A percentile compares a stretch with the other conserved stretches of the same genome.
Evolutionary conservation across 164 flowering plant species (phyloP).

Genomic region (Nymphaea colorata): DNA sequence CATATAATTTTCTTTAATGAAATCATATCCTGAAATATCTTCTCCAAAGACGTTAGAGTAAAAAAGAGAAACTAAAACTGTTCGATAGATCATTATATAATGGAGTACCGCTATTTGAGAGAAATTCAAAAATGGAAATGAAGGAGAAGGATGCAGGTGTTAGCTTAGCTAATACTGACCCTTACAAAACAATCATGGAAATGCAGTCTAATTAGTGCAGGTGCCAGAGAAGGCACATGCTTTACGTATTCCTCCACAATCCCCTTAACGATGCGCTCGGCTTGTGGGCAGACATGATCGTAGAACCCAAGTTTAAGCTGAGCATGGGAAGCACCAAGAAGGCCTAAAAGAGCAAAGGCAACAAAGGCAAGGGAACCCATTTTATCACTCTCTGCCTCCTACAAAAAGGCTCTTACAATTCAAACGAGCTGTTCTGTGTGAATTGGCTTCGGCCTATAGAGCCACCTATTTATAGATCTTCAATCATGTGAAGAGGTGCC

Average conservation of each 20-base stretch:
- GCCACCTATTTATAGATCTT: not conserved
- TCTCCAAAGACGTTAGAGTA: too few species aligned
- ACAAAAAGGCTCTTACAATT: not conserved
- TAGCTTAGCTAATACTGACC: conserved; percentile 19
- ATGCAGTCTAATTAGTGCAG: conserved; percentile 53
- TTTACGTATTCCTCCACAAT: conserved; percentile 44
- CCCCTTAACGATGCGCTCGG: conserved; percentile 48
- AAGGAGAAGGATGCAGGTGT: too few species aligned
- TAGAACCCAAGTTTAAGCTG: conserved; percentile 44
- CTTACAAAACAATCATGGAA: conserved; percentile 89
- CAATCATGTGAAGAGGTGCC: too few species aligned
- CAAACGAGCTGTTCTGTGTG: not conserved
- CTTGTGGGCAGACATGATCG: conserved; percentile 51
- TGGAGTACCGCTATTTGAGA: too few species aligned
- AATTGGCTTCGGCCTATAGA: not conserved
- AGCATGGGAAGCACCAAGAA: conserved; percentile 25
- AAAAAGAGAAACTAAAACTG: too few species aligned
- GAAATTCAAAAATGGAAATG: too few species aligned
- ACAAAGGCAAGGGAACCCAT: conserved; percentile 6
- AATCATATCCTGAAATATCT: too few species aligned
- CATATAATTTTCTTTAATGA: too few species aligned
- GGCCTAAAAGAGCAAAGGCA: conserved; percentile 12
- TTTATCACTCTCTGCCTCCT: not conserved
- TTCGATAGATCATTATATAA: too few species aligned
- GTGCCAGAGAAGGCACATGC: conserved; percentile 55